Evolutionary conservation across 2,329 filamentous ascomycete genomes (phyloP).

Genomic region (Periglandula ipomoeae): DNA sequence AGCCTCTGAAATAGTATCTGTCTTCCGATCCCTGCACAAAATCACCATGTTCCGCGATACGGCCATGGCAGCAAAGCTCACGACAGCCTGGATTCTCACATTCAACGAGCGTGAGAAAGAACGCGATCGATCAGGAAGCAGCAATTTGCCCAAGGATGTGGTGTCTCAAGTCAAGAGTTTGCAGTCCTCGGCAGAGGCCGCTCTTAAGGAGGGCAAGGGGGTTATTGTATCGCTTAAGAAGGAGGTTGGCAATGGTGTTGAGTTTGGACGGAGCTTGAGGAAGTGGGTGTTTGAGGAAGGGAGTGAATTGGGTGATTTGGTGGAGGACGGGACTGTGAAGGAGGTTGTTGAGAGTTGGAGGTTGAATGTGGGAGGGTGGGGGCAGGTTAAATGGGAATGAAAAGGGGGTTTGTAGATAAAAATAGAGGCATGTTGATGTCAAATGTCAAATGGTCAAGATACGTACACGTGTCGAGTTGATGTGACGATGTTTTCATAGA

Average conservation of each 20-base stretch:
- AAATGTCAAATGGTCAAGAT: no score
- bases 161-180: constrained; percentile 25
- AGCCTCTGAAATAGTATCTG: constrained; percentile 12
- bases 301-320: constrained; percentile 14
- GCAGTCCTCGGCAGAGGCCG: constrained; percentile 19
- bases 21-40: constrained; percentile 26
- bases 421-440: no score
- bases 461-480: no score
- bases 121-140: constrained; percentile 29
- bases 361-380: constrained; percentile 25
- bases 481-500: no score
- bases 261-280: constrained; percentile 18
- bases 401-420: not conserved
- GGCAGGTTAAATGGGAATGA: constrained; percentile 24
- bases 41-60: constrained; percentile 30
- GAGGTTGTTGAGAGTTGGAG: constrained; percentile 25
- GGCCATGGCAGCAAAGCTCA: constrained; percentile 22
- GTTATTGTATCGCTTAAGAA: constrained; percentile 20
- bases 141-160: constrained; percentile 28
- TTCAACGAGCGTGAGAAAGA: constrained; percentile 31
- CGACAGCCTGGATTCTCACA: constrained; percentile 24
- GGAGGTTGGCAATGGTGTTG: constrained; percentile 15
- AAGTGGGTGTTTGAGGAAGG: constrained; percentile 20
- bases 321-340: constrained; percentile 17
- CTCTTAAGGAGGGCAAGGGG: constrained; percentile 24